These are phyloP conservation scores for Crithidia thermophila DNA, from an alignment of 208 protist genomes.

Conservation along the genomic window DNA sequence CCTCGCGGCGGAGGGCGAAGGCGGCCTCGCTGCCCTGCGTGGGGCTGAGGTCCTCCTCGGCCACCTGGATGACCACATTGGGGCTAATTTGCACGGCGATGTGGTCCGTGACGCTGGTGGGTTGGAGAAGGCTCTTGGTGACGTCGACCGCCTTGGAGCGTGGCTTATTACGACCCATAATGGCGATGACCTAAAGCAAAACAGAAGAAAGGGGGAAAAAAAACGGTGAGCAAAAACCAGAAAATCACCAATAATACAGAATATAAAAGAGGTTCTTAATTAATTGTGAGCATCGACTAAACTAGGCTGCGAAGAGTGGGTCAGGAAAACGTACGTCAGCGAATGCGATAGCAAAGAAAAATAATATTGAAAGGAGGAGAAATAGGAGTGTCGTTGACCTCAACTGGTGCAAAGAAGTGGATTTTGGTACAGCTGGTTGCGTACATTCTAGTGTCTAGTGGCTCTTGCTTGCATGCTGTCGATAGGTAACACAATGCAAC, in stretches of 20 bases:
- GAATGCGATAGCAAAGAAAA: too few species aligned
- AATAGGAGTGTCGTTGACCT: too few species aligned
- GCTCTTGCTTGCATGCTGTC: too few species aligned
- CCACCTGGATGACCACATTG: constrained; percentile 39
- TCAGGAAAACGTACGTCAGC: too few species aligned
- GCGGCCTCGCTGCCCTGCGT: constrained; percentile 79
- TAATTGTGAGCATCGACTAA: too few species aligned
- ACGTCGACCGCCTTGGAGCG: constrained; percentile 77
- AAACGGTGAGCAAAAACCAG: background rate
- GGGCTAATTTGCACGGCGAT: constrained; percentile 65
- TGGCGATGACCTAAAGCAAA: constrained; percentile 1
- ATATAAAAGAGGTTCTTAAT: too few species aligned
- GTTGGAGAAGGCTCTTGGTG: constrained; percentile 71
- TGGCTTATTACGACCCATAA: constrained; percentile 36
- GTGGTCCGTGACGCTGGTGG: constrained; percentile 51
- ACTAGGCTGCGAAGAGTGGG: too few species aligned
- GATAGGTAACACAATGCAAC: too few species aligned
- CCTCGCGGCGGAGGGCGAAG: constrained; percentile 67
- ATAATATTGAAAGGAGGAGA: too few species aligned
- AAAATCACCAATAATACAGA: background rate
- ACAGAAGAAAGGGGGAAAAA: constrained; percentile 2
- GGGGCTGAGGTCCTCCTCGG: constrained; percentile 78
- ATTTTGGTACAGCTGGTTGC: too few species aligned
- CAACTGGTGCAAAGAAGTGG: too few species aligned
- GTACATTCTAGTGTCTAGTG: too few species aligned